Base-by-base conservation (phyloP, 2,329 filamentous ascomycete species). In the Diaporthe sp. region DNA sequence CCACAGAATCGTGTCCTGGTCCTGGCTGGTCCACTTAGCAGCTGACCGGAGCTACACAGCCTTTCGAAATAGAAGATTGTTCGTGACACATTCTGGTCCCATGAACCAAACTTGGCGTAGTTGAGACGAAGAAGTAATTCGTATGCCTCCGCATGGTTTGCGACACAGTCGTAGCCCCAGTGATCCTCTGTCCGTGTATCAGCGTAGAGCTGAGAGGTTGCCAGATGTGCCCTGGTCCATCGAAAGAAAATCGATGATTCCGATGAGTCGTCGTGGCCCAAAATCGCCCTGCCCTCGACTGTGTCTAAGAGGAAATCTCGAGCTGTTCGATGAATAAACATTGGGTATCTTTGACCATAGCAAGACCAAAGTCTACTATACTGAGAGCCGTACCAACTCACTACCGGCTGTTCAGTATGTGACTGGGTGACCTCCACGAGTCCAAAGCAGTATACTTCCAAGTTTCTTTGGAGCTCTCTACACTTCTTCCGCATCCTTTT, bases 331-430 rank as follows among this genome's bases (percentile, higher is more conserved):
- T 61, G 58, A 25, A 61, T 17, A 15, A 61, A 61, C 2, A 9
- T 6, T 2, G 31, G 34, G 20, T 12, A 0, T 25, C 12, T 25
- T 17, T 22, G 22, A n/a, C 34, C 22, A 61, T 25, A 61, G 37
- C 0, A 17, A 28, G 37, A 4, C 58, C 58, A 61, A 34, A 61
- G 58, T 3, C 10, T 42, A 12, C 7, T 17, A 10, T 61, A 61
- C 12, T 28, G 22, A 6, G 37, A 17, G 13, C 58, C 58, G 22
- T 61, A 61, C 58, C 58, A 61, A 61, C 58, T 37, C 3, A 61
- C 17, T 1, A 25, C 22, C 3, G 6, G 3, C 2, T 25, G 3
- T 3, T 17, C 34, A 7, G 1, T 3, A 7, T 4, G 7, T 8
- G 3, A 4, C 12, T 7, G 3, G 9, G 1, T 4, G 1, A 44